Evolutionary conservation across 495 filamentous ascomycete genomes (phyloP).

Genomic region (Clavariopsis aquatica): DNA sequence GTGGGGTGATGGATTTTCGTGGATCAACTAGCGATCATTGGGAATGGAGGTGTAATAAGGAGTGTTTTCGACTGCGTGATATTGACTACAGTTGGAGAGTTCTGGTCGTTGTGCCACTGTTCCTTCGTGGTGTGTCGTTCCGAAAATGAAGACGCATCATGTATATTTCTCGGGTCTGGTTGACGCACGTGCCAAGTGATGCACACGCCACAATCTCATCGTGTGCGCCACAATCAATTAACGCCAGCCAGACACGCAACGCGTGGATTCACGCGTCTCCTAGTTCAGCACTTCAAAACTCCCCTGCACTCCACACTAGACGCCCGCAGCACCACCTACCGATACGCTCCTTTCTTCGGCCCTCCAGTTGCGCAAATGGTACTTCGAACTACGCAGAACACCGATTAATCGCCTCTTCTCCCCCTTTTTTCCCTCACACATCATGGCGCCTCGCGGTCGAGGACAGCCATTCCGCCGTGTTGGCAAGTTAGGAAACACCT

Average conservation of each 20-base stretch:
- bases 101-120: neutral
- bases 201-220: neutral
- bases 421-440: slow-evolving; percentile 35
- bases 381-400: slow-evolving; percentile 4
- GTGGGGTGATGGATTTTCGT: neutral
- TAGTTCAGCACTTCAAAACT: slow-evolving; percentile 8
- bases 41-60: neutral
- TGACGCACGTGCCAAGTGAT: neutral
- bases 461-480: slow-evolving; percentile 42
- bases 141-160: slow-evolving; percentile 2
- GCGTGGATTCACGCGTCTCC: slow-evolving; percentile 4
- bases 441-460: slow-evolving; percentile 61
- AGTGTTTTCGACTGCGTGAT: neutral
- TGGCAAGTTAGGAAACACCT: slow-evolving; percentile 43
- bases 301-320: neutral
- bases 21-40: neutral
- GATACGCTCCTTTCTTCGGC: slow-evolving; percentile 6
- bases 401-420: slow-evolving; percentile 13
- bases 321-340: slow-evolving; percentile 2
- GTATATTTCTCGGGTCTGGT: slow-evolving; percentile 5
- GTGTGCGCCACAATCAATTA: no score
- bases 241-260: slow-evolving; percentile 2
- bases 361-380: slow-evolving; percentile 26
- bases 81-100: neutral
- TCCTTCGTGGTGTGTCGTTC: neutral